Base-by-base conservation (phyloP, 345 rosid species). In the Ailanthus altissimus region DNA sequence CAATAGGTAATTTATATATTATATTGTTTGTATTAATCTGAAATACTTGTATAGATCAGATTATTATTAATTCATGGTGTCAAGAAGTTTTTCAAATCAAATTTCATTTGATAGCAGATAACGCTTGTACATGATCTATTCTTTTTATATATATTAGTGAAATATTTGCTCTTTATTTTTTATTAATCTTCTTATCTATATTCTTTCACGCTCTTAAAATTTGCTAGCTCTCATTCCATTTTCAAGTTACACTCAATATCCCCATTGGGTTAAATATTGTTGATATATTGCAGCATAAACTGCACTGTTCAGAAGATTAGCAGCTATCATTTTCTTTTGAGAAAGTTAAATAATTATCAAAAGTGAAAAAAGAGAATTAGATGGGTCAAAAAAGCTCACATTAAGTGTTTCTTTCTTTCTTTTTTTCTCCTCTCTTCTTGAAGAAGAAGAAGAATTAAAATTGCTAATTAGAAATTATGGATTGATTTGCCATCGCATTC, bases 31-130 rank as follows among this genome's bases (percentile, higher is more conserved):
- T 75, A 58, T 75, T 80, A 20, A 45, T 45, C 72, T 40, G 20
- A 25, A 54, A 76, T 80, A 80, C 83, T 56, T 84, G 87, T 84
- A 81, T 80, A 84, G 79, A 64, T 23, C n/a, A 49, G 38, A 32
- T 32, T 32, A 72, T 80, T 50, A 21, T 80, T 64, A 23, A 63
- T 79, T 75, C 73, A 77, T 74, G 81, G 78, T 82, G 76, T 81
- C 56, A 26, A 67, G 18, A 83, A 77, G 28, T 82, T 62, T n/a
- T 57, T 20, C 72, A 46, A 75, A 59, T 78, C 57, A 42, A 26
- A 60, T 72, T 5, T 53, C n/a, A 21, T 16, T 53, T 53, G 58
- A 53, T 53, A 32, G 38, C 38, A 32, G 38, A 32, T 32, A 32
- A 1, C 38, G 3, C 38, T 32, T 32, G 38, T 32, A 32, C 38